A percentile compares a stretch with the other conserved stretches of the same genome.
Conservation (phyloP, 1,139 yeast genomes). For the Maudiozyma humilis region DNA sequence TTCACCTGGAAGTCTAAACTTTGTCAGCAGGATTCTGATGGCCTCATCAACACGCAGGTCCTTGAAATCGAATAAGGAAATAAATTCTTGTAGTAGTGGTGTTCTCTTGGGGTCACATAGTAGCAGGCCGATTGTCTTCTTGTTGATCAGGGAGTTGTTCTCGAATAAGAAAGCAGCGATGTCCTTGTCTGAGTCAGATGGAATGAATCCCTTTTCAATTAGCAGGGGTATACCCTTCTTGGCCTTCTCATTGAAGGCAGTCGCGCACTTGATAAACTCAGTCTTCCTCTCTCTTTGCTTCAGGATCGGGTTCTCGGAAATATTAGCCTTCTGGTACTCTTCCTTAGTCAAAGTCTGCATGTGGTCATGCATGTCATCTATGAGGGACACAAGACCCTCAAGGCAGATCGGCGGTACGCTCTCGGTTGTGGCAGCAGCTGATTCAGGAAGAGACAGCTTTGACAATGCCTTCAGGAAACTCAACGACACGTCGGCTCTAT, state of each 20-base stretch:
- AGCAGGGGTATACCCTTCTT: slow-evolving; percentile 61
- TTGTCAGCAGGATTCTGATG: slow-evolving; percentile 66
- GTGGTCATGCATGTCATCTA: slow-evolving; percentile 58
- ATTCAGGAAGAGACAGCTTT: slow-evolving; percentile 69
- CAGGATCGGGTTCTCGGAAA: slow-evolving; percentile 16
- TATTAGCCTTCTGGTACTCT: slow-evolving; percentile 11
- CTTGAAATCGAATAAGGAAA: slow-evolving; percentile 64
- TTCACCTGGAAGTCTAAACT: slow-evolving; percentile 93
- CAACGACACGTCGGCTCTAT: slow-evolving; percentile 71
- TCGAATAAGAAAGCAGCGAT: slow-evolving; percentile 70
- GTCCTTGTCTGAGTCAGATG: slow-evolving; percentile 47
- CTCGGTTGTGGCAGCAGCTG: slow-evolving; percentile 68
- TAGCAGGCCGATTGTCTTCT: slow-evolving; percentile 78
- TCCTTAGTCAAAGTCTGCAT: slow-evolving; percentile 33
- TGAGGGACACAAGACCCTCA: slow-evolving; percentile 71
- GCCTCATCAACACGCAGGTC: slow-evolving; percentile 89
- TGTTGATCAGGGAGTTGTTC: slow-evolving; percentile 75
- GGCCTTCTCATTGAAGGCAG: slow-evolving; percentile 68
- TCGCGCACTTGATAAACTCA: slow-evolving; percentile 67
- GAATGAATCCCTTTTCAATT: slow-evolving; percentile 55
- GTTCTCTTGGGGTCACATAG: slow-evolving; percentile 69
- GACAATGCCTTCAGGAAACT: slow-evolving; percentile 64
- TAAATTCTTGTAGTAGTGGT: slow-evolving; percentile 54
- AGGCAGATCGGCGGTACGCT: slow-evolving; percentile 90
- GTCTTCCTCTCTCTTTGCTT: slow-evolving; percentile 51